Base-by-base conservation (phyloP, 352 stramenopile genomes). In the Globisporangium camurandrum region DNA sequence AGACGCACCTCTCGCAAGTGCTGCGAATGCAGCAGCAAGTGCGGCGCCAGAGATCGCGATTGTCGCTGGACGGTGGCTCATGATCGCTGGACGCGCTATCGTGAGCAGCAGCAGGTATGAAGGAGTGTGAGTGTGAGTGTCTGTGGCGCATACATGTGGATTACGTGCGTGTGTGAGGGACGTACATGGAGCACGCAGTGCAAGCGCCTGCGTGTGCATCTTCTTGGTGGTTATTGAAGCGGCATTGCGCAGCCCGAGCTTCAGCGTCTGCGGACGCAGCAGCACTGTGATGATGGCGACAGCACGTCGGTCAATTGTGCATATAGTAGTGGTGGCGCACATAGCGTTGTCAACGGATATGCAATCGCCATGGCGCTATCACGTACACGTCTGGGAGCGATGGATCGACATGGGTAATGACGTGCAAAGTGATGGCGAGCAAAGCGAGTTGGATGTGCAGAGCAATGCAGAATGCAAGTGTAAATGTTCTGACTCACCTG, bases 41-140 rank as follows among this genome's bases (percentile, higher is more conserved):
- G 80, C 46, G n/a, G 67, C 71, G 40, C 77, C 77, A 1, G 75
- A 57, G 11, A 73, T 56, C 24, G 79, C 55, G 28, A 60, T 49
- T 5, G 33, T 54, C 24, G 41, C 24, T 1, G 39, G 51, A 4
- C 44, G 30, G 39, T 60, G 46, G 20, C 26, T 43, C 36, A 52
- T 52, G 44, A 52, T 52, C 23, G 44, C 44, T 38, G 55, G 38
- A 3, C 41, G 55, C n/a, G 55, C 55, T 61, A 24, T 36, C 45
- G 27, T 24, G 40, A 42, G 6, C 28, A 38, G 19, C 39, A 17
- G 19, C n/a, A n/a, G n/a, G n/a, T n/a, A n/a, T n/a, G n/a, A n/a
- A n/a, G n/a, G n/a, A n/a, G n/a, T n/a, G n/a, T n/a, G 6, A 46
- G 44, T 9, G 27, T 23, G 8, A 20, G n/a, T 36, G 23, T 22